Percentiles rank a stretch among this genome's conserved stretches.
These are phyloP conservation scores for Lindgomyces ingoldianus DNA, from an alignment of 495 filamentous ascomycete genomes.

Conservation along the genomic window DNA sequence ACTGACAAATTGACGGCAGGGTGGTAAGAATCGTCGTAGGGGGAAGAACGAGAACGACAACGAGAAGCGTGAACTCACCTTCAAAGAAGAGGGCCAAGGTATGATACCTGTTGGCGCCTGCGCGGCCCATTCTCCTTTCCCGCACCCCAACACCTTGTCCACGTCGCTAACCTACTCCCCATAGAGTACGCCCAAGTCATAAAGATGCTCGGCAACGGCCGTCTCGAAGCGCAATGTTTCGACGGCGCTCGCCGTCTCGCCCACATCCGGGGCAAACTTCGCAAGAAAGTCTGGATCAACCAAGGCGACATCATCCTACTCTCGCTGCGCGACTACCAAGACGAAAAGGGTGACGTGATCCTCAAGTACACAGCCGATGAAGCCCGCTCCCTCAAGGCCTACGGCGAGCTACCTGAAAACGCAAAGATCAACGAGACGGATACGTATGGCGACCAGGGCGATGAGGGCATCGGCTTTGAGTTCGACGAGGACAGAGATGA, in stretches of 20 bases:
- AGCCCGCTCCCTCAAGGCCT: constrained; percentile 89
- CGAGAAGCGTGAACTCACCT: constrained; percentile 97
- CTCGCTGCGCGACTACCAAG: constrained; percentile 96
- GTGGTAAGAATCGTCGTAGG: constrained; percentile 96
- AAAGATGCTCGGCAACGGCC: constrained; percentile 96
- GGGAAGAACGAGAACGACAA: constrained; percentile 99
- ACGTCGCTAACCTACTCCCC: not conserved
- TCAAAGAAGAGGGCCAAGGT: constrained; percentile 98
- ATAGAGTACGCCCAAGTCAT: constrained; percentile 82
- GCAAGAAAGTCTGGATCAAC: constrained; percentile 74
- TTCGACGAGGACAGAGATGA: constrained; percentile 64
- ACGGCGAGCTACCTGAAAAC: constrained; percentile 93
- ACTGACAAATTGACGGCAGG: no score
- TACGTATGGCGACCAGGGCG: constrained; percentile 74
- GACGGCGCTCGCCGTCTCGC: constrained; percentile 86
- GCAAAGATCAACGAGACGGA: constrained; percentile 99
- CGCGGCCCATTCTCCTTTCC: not conserved
- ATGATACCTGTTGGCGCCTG: constrained; percentile 33
- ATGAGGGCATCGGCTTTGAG: constrained; percentile 80
- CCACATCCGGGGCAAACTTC: constrained; percentile 90
- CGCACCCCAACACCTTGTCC: not conserved
- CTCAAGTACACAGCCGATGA: constrained; percentile 98
- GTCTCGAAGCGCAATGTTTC: constrained; percentile 95
- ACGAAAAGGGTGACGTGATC: constrained; percentile 98
- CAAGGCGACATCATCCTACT: constrained; percentile 90